These are phyloP conservation scores for Fonsecaea erecta DNA, from an alignment of 2,329 filamentous ascomycete species.

Conservation along the genomic window DNA sequence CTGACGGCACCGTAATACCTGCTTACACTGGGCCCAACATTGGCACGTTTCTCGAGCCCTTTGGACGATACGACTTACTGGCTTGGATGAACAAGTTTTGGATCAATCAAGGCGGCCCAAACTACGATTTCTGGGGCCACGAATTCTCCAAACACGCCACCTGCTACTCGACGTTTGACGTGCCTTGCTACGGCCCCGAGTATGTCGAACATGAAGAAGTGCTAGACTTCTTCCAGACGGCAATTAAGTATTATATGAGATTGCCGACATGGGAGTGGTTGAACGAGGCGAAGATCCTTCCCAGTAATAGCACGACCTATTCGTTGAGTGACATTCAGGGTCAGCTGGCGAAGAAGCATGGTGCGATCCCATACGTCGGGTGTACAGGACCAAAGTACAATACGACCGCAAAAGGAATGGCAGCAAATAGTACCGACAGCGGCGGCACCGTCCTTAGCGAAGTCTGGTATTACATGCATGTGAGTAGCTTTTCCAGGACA, in stretches of 20 bases:
- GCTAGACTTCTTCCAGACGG: conserved; percentile 66
- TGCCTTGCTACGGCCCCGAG: conserved; percentile 66
- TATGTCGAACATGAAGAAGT: conserved; percentile 64
- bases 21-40: conserved; percentile 64
- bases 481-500: conserved; percentile 32
- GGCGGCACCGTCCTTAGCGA: conserved; percentile 64
- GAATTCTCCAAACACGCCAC: conserved; percentile 72
- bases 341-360: conserved; percentile 57
- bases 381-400: conserved; percentile 67
- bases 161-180: conserved; percentile 69
- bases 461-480: conserved; percentile 70
- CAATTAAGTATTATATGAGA: conserved; percentile 61
- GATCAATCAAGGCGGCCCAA: conserved; percentile 62
- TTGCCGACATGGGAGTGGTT: conserved; percentile 68
- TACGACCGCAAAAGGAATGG: conserved; percentile 59
- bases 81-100: conserved; percentile 70
- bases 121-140: conserved; percentile 67
- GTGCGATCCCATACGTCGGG: conserved; percentile 63
- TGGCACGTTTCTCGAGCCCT: conserved; percentile 61
- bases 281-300: conserved; percentile 57
- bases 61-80: conserved; percentile 64
- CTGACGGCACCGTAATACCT: conserved; percentile 56
- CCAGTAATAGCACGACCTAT: conserved; percentile 64
- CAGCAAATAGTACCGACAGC: conserved; percentile 57
- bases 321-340: conserved; percentile 58